Base-by-base conservation (phyloP, 768 basidiomycete genomes). In the Pleurotus cornucopiae region DNA sequence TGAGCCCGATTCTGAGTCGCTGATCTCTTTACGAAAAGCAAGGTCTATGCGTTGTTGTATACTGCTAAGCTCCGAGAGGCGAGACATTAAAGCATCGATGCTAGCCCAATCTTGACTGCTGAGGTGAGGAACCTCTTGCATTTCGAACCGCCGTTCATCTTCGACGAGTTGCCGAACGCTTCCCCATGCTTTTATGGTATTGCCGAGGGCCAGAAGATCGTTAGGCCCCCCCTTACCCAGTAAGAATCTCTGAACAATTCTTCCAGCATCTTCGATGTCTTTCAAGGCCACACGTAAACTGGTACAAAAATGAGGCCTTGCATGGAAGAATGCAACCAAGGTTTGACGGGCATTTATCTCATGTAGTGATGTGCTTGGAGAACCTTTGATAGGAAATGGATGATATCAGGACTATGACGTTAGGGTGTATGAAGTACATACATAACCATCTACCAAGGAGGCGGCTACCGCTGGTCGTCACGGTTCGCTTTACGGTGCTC, bases 301-400 rank as follows among this genome's bases (percentile, higher is more conserved):
- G 37, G 78, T 73, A 41, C 83, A 81, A 41, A 92, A 77, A 64
- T 86, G 81, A 30, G 81, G 78, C 26, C 84, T 73, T 7, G 72
- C 61, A 61, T 78, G 71, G 64, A 94, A 88, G 62, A 88, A 83
- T 2, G 85, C 78, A 20, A 94, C 90, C 5, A 93, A 69, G n/a
- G 82, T 80, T 64, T 93, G 92, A 4, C 87, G 84, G 9, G 82
- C 72, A 61, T 81, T 79, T 60, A 94, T 91, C 63, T 91, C 89
- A 13, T 66, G 59, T 11, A 85, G 70, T 1, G 89, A 91, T 2
- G 87, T 89, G 64, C 89, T 92, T 0, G 92, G 92, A 34, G 91
- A 91, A 67, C 88, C 91, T 93, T 93, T n/a, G 18, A 56, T 47
- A 53, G 34, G 46, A 45, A 57, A 58, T 60, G 49, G 62, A 55